Evolutionary conservation across 257 asterid species (phyloP).

Genomic region (Plectranthus barbatus): DNA sequence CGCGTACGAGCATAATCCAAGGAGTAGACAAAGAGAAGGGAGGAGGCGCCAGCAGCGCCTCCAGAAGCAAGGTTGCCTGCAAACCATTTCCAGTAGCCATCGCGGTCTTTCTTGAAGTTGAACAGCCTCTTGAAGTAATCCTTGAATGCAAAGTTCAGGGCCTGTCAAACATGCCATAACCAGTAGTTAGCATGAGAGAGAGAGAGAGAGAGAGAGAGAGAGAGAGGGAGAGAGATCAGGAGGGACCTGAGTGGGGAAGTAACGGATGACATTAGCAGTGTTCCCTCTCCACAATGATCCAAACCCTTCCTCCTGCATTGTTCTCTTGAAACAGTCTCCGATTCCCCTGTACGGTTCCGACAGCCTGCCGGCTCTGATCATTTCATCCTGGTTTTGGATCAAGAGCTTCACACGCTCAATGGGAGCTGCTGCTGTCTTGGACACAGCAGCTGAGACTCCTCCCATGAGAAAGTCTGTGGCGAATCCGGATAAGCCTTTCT

Average conservation of each 20-base stretch:
- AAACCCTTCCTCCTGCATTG: conserved; percentile 59
- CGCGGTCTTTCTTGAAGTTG: conserved; percentile 83
- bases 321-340: conserved; percentile 77
- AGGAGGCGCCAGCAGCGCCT: conserved; percentile 97
- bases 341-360: conserved; percentile 88
- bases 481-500: conserved; percentile 63
- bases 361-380: conserved; percentile 78
- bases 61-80: conserved; percentile 91
- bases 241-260: conserved; percentile 91
- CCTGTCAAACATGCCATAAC: conserved; percentile 29
- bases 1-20: conserved; percentile 95
- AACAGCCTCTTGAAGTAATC: conserved; percentile 86
- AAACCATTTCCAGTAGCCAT: conserved; percentile 96
- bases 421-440: conserved; percentile 92
- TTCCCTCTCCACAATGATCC: conserved; percentile 84
- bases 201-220: background rate
- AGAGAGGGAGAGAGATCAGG: background rate
- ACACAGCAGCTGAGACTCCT: conserved; percentile 93
- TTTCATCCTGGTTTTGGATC: conserved; percentile 92
- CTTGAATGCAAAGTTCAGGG: conserved; percentile 89
- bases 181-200: conserved; percentile 4
- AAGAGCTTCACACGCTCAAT: conserved; percentile 89
- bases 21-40: conserved; percentile 76
- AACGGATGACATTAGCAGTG: conserved; percentile 89
- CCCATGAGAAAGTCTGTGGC: conserved; percentile 92